Evolutionary conservation across 1,139 yeast species (phyloP).

Genomic region (Suhomyces wounanorum): DNA sequence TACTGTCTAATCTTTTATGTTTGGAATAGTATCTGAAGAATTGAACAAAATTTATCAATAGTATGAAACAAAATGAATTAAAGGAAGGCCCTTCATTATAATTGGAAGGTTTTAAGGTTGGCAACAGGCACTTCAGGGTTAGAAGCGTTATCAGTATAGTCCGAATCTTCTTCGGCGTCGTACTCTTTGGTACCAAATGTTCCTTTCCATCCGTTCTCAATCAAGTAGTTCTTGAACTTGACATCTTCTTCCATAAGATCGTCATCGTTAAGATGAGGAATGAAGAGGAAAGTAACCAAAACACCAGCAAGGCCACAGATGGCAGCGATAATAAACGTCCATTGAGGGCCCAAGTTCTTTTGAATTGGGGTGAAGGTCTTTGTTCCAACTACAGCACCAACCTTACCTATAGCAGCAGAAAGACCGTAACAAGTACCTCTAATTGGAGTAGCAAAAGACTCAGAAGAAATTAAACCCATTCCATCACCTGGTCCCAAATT

Average conservation of each 20-base stretch:
- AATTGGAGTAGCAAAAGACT: constrained; percentile 72
- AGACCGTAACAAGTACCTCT: constrained; percentile 64
- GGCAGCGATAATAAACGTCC: constrained; percentile 62
- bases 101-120: neutral
- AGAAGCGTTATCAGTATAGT: constrained; percentile 5
- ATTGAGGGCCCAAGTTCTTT: constrained; percentile 24
- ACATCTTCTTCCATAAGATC: constrained; percentile 70
- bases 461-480: constrained; percentile 69
- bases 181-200: constrained; percentile 48
- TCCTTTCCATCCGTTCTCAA: constrained; percentile 69
- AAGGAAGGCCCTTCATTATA: neutral
- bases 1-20: neutral
- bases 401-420: constrained; percentile 52
- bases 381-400: constrained; percentile 54
- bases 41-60: neutral
- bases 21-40: neutral
- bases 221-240: constrained; percentile 60
- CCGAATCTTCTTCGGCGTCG: constrained; percentile 14
- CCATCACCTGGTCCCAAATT: constrained; percentile 79
- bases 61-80: neutral
- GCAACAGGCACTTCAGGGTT: neutral
- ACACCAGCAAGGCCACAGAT: constrained; percentile 70
- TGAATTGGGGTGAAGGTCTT: constrained; percentile 48
- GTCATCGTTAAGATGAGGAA: constrained; percentile 68
- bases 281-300: constrained; percentile 56